Percentiles rank a stretch among this genome's conserved stretches.
Evolutionary conservation across 2,329 filamentous ascomycete genomes (phyloP).

Genomic region (Incumbomyces delicatus): DNA sequence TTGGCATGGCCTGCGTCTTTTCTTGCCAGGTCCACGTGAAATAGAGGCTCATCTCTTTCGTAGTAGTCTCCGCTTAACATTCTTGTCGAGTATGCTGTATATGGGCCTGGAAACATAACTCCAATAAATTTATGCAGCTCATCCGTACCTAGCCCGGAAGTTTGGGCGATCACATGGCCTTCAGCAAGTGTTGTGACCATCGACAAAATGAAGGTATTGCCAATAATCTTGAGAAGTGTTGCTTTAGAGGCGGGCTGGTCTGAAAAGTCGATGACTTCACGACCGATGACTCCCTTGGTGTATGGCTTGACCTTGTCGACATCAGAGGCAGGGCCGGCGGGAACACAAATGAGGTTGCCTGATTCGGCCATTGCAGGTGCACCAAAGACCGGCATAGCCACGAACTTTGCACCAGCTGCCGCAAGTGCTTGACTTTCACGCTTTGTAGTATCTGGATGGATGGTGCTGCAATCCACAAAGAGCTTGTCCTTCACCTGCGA

Average conservation of each 20-base stretch:
- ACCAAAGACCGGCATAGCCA: slow-evolving; percentile 53
- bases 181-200: slow-evolving; percentile 74
- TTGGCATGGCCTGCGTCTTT: slow-evolving; percentile 74
- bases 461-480: slow-evolving; percentile 78
- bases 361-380: slow-evolving; percentile 44
- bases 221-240: slow-evolving; percentile 66
- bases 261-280: slow-evolving; percentile 59
- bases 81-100: slow-evolving; percentile 62
- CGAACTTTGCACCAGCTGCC: slow-evolving; percentile 58
- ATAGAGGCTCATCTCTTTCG: slow-evolving; percentile 65
- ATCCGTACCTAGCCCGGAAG: slow-evolving; percentile 61
- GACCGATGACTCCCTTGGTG: slow-evolving; percentile 62
- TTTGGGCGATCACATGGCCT: slow-evolving; percentile 69
- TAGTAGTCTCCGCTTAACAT: slow-evolving; percentile 71
- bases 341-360: slow-evolving; percentile 62
- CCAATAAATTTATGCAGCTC: slow-evolving; percentile 64
- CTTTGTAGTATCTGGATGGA: slow-evolving; percentile 73
- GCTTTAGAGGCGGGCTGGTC: slow-evolving; percentile 60
- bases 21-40: slow-evolving; percentile 68
- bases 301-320: slow-evolving; percentile 60
- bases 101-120: slow-evolving; percentile 64
- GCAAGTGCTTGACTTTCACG: slow-evolving; percentile 50
- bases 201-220: slow-evolving; percentile 77
- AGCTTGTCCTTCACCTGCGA: slow-evolving; percentile 58
- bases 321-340: slow-evolving; percentile 53